Base-by-base conservation (phyloP, 176 grass and related monocot genomes). In the Eremochloa ophiuroides region DNA sequence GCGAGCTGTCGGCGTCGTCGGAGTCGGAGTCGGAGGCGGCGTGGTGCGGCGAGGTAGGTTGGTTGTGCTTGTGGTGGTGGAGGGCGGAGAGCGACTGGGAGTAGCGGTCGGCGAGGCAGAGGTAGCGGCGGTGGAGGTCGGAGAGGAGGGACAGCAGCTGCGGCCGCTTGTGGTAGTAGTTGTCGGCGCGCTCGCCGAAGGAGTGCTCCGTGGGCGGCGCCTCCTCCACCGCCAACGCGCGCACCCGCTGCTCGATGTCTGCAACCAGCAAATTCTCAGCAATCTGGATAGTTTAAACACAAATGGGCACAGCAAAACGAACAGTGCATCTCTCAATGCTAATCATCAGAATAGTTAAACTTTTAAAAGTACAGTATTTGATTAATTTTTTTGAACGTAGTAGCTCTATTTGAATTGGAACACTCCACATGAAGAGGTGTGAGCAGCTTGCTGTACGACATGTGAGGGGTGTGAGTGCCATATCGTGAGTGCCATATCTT, bases 31-130 rank as follows among this genome's bases (percentile, higher is more conserved):
- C 83, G 42, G 83, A 13, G 20, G 86, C 71, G 5, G 63, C 10
- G n/a, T n/a, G n/a, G n/a, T n/a, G 56, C 40, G 42, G 44, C 27
- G 62, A 63, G 23, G 38, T 22, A 9, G 27, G 41, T 25, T 37
- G 22, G 16, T 81, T 81, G 30, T 30, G 22, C 22, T 81, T 85
- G 59, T 83, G 73, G 48, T 83, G 73, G 78, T 79, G 48, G 38
- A 97, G 74, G 6, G 1, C 1, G 10, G 56, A 60, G 10, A 60
- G n/a, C 10, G 90, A 84, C 74, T 93, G 92, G 29, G 88, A 70
- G 95, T 98, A 98, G 39, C 92, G 90, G 71, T 98, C 92, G 46
- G 95, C 95, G 51, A 98, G 90, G 95, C 86, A 95, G 86, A 95
- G 86, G 90, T 98, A 98, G 55, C 93, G 95, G 82, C 84, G 83